A percentile compares a stretch with the other conserved stretches of the same genome.
phyloP scores from a whole-genome alignment of 179 eudicot genomes.

The Pouteria campechiana region DNA sequence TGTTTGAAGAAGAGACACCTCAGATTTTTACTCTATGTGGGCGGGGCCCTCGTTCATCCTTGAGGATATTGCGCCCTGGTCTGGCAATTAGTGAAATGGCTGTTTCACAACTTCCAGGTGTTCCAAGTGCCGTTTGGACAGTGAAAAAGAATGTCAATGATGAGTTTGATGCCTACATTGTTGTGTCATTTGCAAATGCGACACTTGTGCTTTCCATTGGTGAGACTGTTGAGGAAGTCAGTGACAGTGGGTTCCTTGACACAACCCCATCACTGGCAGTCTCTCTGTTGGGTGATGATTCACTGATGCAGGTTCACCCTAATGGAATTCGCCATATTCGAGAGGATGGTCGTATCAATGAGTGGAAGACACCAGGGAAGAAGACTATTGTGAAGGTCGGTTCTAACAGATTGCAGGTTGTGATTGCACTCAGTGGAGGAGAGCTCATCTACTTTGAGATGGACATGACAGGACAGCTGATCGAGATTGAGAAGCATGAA shows the following conservation, averaged over 20 bases:
- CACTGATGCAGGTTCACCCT: constrained; percentile 97
- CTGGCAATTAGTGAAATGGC: constrained; percentile 98
- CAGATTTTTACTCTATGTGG: constrained; percentile 94
- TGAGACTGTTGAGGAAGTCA: constrained; percentile 98
- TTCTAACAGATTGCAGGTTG: constrained; percentile 87
- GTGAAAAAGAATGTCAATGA: constrained; percentile 91
- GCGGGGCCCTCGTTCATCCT: constrained; percentile 87
- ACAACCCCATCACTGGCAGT: constrained; percentile 96
- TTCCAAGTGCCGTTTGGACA: constrained; percentile 98
- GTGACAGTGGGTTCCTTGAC: constrained; percentile 94
- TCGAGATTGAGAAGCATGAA: constrained; percentile 92
- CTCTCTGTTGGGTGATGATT: constrained; percentile 94
- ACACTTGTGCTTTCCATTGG: constrained; percentile 98
- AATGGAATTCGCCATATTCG: constrained; percentile 97
- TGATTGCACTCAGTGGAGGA: constrained; percentile 93
- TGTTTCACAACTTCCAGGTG: constrained; percentile 88
- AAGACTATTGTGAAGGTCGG: constrained; percentile 97
- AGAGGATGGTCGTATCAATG: constrained; percentile 96
- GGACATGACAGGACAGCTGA: constrained; percentile 86
- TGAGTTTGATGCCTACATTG: constrained; percentile 97
- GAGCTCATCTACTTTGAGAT: constrained; percentile 96
- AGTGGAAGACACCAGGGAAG: constrained; percentile 99
- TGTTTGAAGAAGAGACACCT: constrained; percentile 96
- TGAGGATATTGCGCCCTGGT: constrained; percentile 83
- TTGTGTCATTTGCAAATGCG: constrained; percentile 94